Base-by-base conservation (phyloP, 208 protist species). In the Crithidia thermophila region DNA sequence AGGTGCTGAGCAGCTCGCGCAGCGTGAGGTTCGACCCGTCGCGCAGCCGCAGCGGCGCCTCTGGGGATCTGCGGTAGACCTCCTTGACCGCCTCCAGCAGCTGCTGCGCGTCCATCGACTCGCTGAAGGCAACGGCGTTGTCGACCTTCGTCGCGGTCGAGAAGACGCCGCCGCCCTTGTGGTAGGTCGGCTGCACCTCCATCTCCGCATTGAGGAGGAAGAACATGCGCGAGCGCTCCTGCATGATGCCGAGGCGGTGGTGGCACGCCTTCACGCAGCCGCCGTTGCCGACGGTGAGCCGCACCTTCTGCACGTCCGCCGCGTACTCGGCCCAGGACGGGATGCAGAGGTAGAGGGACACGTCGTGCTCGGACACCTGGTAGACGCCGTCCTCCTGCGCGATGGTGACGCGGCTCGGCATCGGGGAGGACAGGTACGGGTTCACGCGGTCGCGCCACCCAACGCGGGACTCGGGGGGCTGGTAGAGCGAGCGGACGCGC, bases 181-280 rank as follows among this genome's bases (percentile, higher is more conserved):
- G 79, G 46, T 86, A 77, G 67, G 83, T 84, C 18, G 90, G 77
- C 65, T 80, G 80, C 69, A 93, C 87, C 60, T 96, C 90, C 67
- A 94, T 89, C 63, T 95, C 87, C 4, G 85, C 81, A 64, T 97
- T 97, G 46, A 95, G 87, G 20, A 94, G 60, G 60, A 94, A 94
- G 62, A 95, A 95, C 86, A 97, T 95, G 57, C 88, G 74, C n/a
- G 87, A 94, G 30, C 88, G 91, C 72, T 96, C 88, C 71, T 97
- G 88, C 65, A 97, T 93, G 76, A 97, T 97, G 49, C 89, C 90
- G 27, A 97, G 79, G 20, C 93, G 85, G 51, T 97, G 89, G 27
- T 78, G 77, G 63, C 93, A 97, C 9, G 90, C 88, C 14, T 80
- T 85, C 27, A 88, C 80, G 62, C 87, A 94, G 27, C 58, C 59